Conservation (phyloP, 441 rosid genomes). For the Dalechampia spathulata region DNA sequence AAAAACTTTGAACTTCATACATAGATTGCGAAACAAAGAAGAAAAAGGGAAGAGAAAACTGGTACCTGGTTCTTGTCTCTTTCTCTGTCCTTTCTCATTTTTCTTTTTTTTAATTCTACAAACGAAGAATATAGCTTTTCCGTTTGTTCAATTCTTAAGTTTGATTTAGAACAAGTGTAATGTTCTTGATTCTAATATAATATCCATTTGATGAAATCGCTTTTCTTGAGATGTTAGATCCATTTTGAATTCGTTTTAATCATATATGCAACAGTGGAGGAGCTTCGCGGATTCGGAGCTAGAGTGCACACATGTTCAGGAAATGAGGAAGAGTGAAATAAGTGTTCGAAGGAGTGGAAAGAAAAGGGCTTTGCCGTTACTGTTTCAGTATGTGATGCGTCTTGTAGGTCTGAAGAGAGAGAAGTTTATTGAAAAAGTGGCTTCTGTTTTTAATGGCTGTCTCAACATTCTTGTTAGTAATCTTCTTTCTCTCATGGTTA, state of each 20-base stretch:
- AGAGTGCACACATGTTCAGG: slow-evolving; percentile 26
- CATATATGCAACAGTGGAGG: slow-evolving; percentile 20
- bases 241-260: no score
- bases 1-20: no score
- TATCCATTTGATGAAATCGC: not conserved
- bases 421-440: slow-evolving; percentile 20
- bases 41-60: no score
- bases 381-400: slow-evolving; percentile 26
- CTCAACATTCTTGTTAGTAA: slow-evolving; percentile 24
- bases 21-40: no score
- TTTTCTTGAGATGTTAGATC: no score
- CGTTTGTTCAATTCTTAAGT: not conserved
- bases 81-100: no score
- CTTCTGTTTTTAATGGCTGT: slow-evolving; percentile 13
- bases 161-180: not conserved
- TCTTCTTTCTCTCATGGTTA: no score
- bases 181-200: not conserved
- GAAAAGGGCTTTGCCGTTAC: slow-evolving; percentile 21
- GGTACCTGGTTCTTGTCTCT: no score
- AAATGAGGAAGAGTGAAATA: slow-evolving; percentile 19
- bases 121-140: not conserved
- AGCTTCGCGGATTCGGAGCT: slow-evolving; percentile 24
- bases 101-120: no score
- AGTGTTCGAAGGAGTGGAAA: slow-evolving; percentile 21
- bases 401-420: slow-evolving; percentile 14